Base-by-base conservation (phyloP, 2,329 filamentous ascomycete genomes). In the Leptographium galeiforme region DNA sequence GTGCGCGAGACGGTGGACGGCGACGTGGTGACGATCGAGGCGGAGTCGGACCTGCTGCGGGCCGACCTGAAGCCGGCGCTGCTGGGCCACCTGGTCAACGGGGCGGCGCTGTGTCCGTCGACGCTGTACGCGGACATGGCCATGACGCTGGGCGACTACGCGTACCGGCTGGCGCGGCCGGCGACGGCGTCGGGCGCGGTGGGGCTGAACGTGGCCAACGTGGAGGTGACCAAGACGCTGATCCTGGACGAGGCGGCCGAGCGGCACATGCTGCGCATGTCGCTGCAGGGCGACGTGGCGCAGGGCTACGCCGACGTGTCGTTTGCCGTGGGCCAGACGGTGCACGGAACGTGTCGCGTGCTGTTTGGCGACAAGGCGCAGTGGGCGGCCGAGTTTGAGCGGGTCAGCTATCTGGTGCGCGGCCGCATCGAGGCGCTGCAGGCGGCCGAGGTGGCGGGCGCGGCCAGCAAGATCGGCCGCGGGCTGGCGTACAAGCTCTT, bases 401-500 rank as follows among this genome's bases (percentile, higher is more conserved):
- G 84, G 52, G 77, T 78, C 59, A 75, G 76, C 59, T 88, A 89
- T 63, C 72, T 89, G 39, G 80, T 91, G 63, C 78, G 81, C 61
- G 74, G 73, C 25, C 78, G 81, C 53, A 74, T 84, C 53, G 72
- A 81, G 19, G 67, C 72, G 32, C 73, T 84, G 3, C 70, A 75
- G 59, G 69, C 78, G 57, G 83, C 80, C 55, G 82, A 85, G 53
- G 70, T 78, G 60, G 74, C 72, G 38, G 85, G 85, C 41, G 76
- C 78, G 53, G 84, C 84, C 33, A 84, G 85, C 64, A 85, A 86
- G 68, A 78, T 89, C 57, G 78, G 84, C 50, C 81, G 84, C 32
- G 84, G 84, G 38, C 79, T 89, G 70, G 83, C 84, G 14, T 93
- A 93, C 75, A 90, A 89, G 69, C 75, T 80, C 1, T 79, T 80